phyloP scores from a whole-genome alignment of 148 eudicot species.

The Mesembryanthemum crystallinum region DNA sequence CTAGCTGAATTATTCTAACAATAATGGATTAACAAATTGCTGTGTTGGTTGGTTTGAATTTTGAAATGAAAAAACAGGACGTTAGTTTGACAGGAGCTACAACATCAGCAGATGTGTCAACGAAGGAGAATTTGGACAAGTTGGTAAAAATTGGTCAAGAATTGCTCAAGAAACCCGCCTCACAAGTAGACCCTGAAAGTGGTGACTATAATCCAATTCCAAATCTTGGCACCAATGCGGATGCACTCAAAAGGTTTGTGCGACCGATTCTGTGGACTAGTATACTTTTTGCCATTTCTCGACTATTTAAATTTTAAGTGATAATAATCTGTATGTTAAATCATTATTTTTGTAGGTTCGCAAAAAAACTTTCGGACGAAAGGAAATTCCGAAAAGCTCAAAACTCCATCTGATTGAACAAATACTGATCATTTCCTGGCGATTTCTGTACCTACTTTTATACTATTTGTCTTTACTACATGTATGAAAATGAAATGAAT shows the following conservation, averaged over 20 bases:
- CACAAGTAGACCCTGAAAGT: constrained; percentile 53
- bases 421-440: background rate
- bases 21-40: too few species aligned
- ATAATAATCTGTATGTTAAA: background rate
- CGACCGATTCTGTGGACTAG: too few species aligned
- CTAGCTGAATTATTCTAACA: too few species aligned
- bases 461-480: too few species aligned
- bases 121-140: constrained; percentile 46
- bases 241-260: constrained; percentile 42
- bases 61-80: constrained; percentile 33
- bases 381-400: constrained; percentile 37
- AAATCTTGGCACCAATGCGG: constrained; percentile 54
- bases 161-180: constrained; percentile 45
- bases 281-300: too few species aligned
- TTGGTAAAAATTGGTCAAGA: constrained; percentile 51
- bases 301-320: too few species aligned
- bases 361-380: constrained; percentile 54
- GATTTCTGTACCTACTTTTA: too few species aligned
- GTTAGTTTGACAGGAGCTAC: constrained; percentile 49
- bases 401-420: background rate
- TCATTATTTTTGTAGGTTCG: constrained; percentile 36
- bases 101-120: constrained; percentile 51
- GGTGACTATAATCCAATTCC: constrained; percentile 36
- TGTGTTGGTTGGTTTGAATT: too few species aligned
- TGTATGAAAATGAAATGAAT: too few species aligned